A percentile compares a stretch with the other conserved stretches of the same genome.
Evolutionary conservation across 306 rosid genomes (phyloP).

Genomic region (Hylodesmum podocarpum): DNA sequence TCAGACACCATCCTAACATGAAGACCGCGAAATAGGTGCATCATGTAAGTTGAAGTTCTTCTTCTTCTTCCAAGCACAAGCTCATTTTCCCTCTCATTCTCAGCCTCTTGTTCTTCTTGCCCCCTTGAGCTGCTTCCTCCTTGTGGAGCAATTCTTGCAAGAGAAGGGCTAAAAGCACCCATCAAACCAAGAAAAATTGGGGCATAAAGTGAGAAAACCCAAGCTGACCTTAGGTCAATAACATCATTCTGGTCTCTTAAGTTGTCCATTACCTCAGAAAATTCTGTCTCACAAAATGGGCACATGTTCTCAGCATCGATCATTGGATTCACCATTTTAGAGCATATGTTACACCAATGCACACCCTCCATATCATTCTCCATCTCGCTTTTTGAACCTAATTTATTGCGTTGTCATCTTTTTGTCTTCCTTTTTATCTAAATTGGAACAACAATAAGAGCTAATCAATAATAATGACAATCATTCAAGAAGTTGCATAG

Average conservation of each 20-base stretch:
- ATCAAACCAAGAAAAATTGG: slow-evolving; percentile 45
- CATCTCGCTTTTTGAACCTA: slow-evolving; percentile 21
- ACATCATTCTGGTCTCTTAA: slow-evolving; percentile 25
- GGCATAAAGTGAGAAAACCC: slow-evolving; percentile 41
- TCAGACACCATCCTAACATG: slow-evolving; percentile 37
- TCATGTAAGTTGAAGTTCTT: slow-evolving; percentile 31
- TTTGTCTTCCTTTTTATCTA: background rate
- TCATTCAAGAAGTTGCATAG: background rate
- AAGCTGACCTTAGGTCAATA: slow-evolving; percentile 39
- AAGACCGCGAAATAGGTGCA: slow-evolving; percentile 32
- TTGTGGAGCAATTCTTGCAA: slow-evolving; percentile 26
- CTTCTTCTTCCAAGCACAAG: slow-evolving; percentile 36
- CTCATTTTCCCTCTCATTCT: slow-evolving; percentile 27
- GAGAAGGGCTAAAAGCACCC: slow-evolving; percentile 40
- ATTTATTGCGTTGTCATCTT: background rate
- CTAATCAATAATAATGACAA: slow-evolving; percentile 6
- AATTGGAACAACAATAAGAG: background rate
- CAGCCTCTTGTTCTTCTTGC: slow-evolving; percentile 26
- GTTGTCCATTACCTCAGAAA: slow-evolving; percentile 34
- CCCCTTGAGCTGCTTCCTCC: slow-evolving; percentile 11
- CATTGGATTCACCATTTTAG: slow-evolving; percentile 41
- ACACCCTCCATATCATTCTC: slow-evolving; percentile 39
- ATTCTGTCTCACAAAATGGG: slow-evolving; percentile 41
- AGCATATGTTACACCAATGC: slow-evolving; percentile 48
- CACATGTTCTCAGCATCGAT: slow-evolving; percentile 38